Percentiles rank a stretch among this genome's conserved stretches.
These are phyloP conservation scores for Metschnikowia santaceciliae DNA, from an alignment of 805 yeast species.

Conservation along the genomic window DNA sequence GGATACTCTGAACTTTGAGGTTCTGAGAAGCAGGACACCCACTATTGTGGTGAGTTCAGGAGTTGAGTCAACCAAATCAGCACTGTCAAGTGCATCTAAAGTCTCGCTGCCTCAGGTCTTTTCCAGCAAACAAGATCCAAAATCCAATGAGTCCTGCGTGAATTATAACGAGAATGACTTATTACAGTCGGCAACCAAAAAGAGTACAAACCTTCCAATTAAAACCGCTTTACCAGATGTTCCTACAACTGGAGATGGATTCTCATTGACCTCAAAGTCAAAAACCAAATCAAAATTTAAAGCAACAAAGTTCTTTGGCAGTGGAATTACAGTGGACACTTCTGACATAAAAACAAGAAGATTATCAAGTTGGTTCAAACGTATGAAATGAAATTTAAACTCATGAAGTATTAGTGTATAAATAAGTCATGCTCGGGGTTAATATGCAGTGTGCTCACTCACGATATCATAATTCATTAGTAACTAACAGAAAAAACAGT, in stretches of 20 bases:
- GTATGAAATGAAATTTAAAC: not conserved
- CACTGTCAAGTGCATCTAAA: not conserved
- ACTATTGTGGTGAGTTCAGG: not conserved
- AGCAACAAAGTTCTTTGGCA: not conserved
- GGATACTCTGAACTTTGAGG: not conserved
- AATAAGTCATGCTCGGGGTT: not conserved
- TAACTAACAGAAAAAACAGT: not conserved
- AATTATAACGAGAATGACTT: not conserved
- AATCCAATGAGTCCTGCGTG: not conserved
- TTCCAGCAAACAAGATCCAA: not conserved
- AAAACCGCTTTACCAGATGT: not conserved
- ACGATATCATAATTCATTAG: not conserved
- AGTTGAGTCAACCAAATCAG: not conserved
- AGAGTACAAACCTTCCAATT: not conserved
- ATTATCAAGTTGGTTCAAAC: not conserved
- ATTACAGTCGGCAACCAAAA: not conserved
- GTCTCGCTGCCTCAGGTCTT: not conserved
- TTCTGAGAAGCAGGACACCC: not conserved
- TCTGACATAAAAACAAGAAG: not conserved
- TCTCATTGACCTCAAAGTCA: not conserved
- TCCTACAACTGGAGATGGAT: not conserved
- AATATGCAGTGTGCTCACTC: conserved; percentile 3
- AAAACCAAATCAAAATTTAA: not conserved
- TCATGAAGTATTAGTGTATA: not conserved
- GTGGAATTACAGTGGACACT: not conserved